Evolutionary conservation across 225 moss, liverwort and hornwort genomes (phyloP).

Genomic region (Rhytidiadelphus loreus): DNA sequence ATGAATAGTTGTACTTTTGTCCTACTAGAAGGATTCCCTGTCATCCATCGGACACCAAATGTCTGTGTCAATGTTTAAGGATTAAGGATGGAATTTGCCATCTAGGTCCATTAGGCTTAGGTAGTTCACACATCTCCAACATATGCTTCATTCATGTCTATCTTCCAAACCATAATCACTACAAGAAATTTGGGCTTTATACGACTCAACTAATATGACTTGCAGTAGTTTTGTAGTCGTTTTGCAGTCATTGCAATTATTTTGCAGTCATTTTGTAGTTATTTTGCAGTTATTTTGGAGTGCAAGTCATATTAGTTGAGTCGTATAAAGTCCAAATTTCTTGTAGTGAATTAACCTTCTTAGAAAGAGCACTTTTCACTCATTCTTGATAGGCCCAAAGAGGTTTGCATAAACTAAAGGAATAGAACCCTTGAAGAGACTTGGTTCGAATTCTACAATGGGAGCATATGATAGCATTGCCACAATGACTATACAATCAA

Average conservation of each 20-base stretch:
- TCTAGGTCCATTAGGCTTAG: not conserved
- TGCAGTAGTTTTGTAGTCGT: no score
- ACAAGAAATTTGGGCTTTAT: no score
- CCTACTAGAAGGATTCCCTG: no score
- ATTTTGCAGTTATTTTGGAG: no score
- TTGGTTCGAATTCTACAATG: not conserved
- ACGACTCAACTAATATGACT: no score
- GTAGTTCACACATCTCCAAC: not conserved
- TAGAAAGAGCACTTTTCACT: not conserved
- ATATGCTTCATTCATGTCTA: accelerated
- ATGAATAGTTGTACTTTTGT: no score
- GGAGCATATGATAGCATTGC: not conserved
- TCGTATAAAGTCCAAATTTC: no score
- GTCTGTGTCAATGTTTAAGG: no score
- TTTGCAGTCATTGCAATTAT: no score
- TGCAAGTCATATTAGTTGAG: no score
- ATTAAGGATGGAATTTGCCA: not conserved
- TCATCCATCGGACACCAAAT: no score
- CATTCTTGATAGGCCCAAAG: not conserved
- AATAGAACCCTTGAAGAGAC: not conserved
- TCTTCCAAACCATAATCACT: accelerated
- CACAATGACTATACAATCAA: accelerated
- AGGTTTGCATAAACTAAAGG: not conserved
- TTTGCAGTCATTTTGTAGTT: no score
- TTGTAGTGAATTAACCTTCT: not conserved